Percentiles rank a stretch among this genome's conserved stretches.
Conservation (phyloP, 768 basidiomycete genomes). For the Erythrobasidium yunnanense region DNA sequence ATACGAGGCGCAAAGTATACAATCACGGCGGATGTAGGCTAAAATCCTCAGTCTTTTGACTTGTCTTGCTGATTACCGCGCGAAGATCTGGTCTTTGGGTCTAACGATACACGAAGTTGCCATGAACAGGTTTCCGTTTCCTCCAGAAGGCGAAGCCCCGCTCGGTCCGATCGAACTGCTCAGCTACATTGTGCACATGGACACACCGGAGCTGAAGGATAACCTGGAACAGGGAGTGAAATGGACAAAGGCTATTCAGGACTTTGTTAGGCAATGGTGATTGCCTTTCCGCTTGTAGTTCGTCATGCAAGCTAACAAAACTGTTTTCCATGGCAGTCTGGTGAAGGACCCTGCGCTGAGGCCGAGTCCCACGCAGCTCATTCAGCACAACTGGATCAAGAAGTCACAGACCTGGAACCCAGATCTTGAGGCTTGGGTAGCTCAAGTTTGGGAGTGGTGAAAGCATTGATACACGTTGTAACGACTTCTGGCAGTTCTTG, state of each 20-base stretch:
- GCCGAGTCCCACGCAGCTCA: slow-evolving; percentile 20
- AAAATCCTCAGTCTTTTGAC: neutral
- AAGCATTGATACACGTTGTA: neutral
- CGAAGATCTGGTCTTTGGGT: slow-evolving; percentile 97
- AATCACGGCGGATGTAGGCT: slow-evolving; percentile 49
- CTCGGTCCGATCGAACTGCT: slow-evolving; percentile 87
- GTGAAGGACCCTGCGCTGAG: slow-evolving; percentile 28
- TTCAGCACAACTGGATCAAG: slow-evolving; percentile 27
- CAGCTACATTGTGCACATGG: slow-evolving; percentile 72
- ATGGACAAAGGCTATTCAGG: slow-evolving; percentile 36
- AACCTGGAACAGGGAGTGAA: slow-evolving; percentile 34
- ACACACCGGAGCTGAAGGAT: slow-evolving; percentile 45
- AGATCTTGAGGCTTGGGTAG: slow-evolving; percentile 24
- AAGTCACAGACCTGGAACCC: slow-evolving; percentile 18
- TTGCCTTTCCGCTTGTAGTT: no score
- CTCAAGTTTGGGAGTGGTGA: slow-evolving; percentile 25
- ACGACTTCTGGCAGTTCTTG: neutral
- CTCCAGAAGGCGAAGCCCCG: slow-evolving; percentile 51
- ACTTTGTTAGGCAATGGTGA: slow-evolving; percentile 36
- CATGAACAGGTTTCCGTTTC: slow-evolving; percentile 89
- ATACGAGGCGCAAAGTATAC: slow-evolving; percentile 80
- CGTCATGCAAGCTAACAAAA: no score
- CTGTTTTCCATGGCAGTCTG: neutral
- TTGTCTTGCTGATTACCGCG: slow-evolving; percentile 43
- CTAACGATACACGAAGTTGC: slow-evolving; percentile 88